Conservation (phyloP, 177 flowering plant species). For the Vitis hybrid region DNA sequence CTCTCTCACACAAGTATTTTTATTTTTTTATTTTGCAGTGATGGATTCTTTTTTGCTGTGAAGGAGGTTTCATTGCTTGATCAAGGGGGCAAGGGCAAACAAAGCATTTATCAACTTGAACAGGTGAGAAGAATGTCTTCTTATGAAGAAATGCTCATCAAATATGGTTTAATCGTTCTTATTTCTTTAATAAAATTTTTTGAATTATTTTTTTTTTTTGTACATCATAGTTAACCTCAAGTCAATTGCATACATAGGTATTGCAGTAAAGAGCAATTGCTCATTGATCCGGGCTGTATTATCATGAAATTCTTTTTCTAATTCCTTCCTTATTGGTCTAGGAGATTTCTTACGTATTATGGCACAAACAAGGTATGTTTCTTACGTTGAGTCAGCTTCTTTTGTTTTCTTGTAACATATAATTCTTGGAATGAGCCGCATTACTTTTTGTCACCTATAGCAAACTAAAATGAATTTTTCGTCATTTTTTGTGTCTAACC, state of each 20-base stretch:
- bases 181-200: neutral
- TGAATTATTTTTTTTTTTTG: neutral
- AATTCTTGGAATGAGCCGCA: neutral
- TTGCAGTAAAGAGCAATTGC: neutral
- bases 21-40: conserved; percentile 17
- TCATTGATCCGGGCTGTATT: no score
- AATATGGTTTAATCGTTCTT: neutral
- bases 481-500: no score
- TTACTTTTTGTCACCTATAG: neutral
- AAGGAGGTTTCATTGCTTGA: conserved; percentile 83
- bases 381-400: neutral
- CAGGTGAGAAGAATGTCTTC: conserved; percentile 45
- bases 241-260: neutral
- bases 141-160: neutral
- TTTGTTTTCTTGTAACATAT: neutral
- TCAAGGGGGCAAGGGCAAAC: conserved; percentile 59
- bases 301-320: no score
- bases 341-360: conserved; percentile 31
- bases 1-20: neutral
- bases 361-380: conserved; percentile 72
- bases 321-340: no score
- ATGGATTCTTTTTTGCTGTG: conserved; percentile 78
- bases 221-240: neutral
- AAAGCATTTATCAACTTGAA: conserved; percentile 66
- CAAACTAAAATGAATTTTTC: no score